These are phyloP conservation scores for Saccharomyces hybrid DNA, from an alignment of 1,139 yeast genomes.

Conservation along the genomic window DNA sequence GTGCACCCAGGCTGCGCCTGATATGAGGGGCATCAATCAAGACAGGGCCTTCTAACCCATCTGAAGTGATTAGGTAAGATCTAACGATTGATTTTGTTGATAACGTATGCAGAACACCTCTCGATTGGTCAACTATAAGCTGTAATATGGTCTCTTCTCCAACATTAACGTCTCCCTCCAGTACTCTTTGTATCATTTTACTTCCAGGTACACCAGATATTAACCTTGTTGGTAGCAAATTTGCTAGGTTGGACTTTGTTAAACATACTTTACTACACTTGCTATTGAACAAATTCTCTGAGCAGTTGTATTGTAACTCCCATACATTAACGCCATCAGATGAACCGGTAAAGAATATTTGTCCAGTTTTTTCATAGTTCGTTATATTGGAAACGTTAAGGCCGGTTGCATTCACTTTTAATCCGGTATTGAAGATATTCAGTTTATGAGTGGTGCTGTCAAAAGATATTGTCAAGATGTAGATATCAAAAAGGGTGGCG, in stretches of 20 bases:
- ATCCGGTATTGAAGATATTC: conserved; percentile 74
- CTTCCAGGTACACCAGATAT: conserved; percentile 39
- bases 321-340: conserved; percentile 76
- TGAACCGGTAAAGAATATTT: conserved; percentile 74
- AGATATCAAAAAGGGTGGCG: conserved; percentile 75
- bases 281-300: conserved; percentile 81
- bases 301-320: conserved; percentile 77
- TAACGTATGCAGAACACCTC: conserved; percentile 71
- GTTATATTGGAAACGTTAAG: conserved; percentile 60
- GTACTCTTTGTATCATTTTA: conserved; percentile 34
- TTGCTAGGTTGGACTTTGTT: conserved; percentile 59
- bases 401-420: conserved; percentile 76
- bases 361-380: conserved; percentile 57
- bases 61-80: conserved; percentile 52
- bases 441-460: conserved; percentile 44
- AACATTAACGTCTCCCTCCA: conserved; percentile 28
- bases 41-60: conserved; percentile 34
- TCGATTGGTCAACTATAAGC: conserved; percentile 64
- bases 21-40: conserved; percentile 33
- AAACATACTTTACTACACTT: conserved; percentile 77
- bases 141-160: conserved; percentile 54
- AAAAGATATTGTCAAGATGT: conserved; percentile 66
- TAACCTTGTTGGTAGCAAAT: conserved; percentile 44
- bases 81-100: conserved; percentile 79
- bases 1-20: conserved; percentile 53